Conservation (phyloP, 202 grass and related monocot species). For the Miscanthus sacchariflorus region DNA sequence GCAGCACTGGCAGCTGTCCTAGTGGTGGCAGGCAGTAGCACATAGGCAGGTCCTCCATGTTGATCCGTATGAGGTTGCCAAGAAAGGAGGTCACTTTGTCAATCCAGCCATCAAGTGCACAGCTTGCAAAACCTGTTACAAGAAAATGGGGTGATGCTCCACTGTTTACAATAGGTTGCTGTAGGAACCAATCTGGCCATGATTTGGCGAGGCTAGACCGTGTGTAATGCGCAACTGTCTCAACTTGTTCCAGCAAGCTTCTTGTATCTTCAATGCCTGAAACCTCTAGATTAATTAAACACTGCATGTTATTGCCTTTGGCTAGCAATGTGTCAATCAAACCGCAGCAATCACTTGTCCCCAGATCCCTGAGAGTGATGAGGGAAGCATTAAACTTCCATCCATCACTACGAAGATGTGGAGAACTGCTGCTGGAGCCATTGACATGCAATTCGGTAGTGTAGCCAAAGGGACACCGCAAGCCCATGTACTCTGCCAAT, state of each 20-base stretch:
- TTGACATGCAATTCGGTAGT: slow-evolving; percentile 12
- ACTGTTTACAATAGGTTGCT: neutral
- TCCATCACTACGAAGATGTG: neutral
- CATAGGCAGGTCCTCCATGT: slow-evolving; percentile 5
- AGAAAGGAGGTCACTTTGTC: slow-evolving; percentile 15
- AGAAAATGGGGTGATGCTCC: slow-evolving; percentile 3
- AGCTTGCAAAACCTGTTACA: slow-evolving; percentile 8
- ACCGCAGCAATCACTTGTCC: neutral
- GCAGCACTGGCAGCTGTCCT: neutral
- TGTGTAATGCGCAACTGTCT: neutral
- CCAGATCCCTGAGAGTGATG: neutral
- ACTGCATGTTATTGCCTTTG: slow-evolving; percentile 17
- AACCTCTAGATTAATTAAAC: slow-evolving; percentile 23
- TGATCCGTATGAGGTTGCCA: slow-evolving; percentile 23
- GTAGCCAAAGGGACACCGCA: neutral
- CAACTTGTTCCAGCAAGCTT: slow-evolving; percentile 6
- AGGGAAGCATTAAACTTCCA: slow-evolving; percentile 32
- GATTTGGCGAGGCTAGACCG: slow-evolving; percentile 15
- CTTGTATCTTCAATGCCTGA: slow-evolving; percentile 17
- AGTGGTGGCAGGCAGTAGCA: slow-evolving; percentile 14
- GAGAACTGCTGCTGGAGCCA: slow-evolving; percentile 10
- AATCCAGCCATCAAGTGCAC: neutral
- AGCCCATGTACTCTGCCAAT: slow-evolving; percentile 13
- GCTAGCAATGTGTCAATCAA: slow-evolving; percentile 23
- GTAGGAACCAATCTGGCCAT: neutral